Evolutionary conservation across 1,139 yeast genomes (phyloP).

Genomic region (Geotrichum bryndzae): DNA sequence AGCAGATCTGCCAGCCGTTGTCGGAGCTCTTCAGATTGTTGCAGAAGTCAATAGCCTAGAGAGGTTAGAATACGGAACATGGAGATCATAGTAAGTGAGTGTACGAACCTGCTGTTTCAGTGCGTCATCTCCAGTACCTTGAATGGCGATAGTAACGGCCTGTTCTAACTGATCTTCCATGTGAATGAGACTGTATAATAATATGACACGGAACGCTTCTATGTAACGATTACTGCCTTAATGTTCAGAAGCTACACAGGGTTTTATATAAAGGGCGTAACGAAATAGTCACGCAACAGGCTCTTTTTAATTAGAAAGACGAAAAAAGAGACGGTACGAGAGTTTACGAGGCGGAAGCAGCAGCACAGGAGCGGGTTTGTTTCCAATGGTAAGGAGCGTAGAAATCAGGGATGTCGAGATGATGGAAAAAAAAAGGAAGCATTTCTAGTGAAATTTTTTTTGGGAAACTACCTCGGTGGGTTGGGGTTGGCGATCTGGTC

Average conservation of each 20-base stretch:
- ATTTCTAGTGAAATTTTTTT: not conserved
- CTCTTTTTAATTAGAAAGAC: not conserved
- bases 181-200: not conserved
- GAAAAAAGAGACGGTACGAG: not conserved
- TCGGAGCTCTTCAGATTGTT: slow-evolving; percentile 66
- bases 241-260: not conserved
- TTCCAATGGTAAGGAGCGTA: not conserved
- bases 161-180: slow-evolving; percentile 88
- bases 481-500: not conserved
- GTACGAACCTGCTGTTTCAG: slow-evolving; percentile 56
- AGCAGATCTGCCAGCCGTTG: slow-evolving; percentile 75
- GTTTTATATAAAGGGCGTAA: not conserved
- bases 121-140: slow-evolving; percentile 59
- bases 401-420: not conserved
- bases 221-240: not conserved
- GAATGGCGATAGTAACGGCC: slow-evolving; percentile 86
- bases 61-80: not conserved
- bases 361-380: not conserved
- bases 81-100: not conserved
- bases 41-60: slow-evolving; percentile 66
- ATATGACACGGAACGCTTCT: not conserved
- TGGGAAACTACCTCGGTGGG: not conserved
- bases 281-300: not conserved
- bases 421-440: not conserved
- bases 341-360: not conserved